A percentile compares a stretch with the other conserved stretches of the same genome.
Evolutionary conservation across 768 basidiomycete species (phyloP).

Genomic region (Xerocomus potaroensis): DNA sequence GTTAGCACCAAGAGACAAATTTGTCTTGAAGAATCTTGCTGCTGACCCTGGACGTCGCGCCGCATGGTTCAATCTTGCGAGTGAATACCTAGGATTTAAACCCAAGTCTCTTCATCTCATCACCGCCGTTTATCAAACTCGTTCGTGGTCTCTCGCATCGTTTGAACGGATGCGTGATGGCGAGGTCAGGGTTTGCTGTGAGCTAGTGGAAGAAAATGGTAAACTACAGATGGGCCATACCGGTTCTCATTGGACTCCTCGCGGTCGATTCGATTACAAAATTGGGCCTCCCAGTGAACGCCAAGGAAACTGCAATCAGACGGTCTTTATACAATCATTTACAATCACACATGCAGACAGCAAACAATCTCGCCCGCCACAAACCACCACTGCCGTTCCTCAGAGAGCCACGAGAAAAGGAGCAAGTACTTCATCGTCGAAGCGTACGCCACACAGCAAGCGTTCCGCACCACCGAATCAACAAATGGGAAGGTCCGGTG

Average conservation of each 20-base stretch:
- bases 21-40: not conserved
- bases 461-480: too few species aligned
- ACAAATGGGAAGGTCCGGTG: too few species aligned
- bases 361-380: too few species aligned
- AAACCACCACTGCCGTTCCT: too few species aligned
- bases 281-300: not conserved
- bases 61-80: not conserved
- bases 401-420: too few species aligned
- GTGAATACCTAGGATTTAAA: not conserved
- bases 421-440: too few species aligned
- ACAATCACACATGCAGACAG: not conserved
- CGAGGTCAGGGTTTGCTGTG: not conserved
- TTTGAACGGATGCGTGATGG: not conserved
- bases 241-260: not conserved
- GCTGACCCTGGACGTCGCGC: not conserved
- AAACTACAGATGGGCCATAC: not conserved
- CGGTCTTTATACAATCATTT: constrained; percentile 1
- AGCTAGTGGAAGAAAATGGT: not conserved
- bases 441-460: too few species aligned
- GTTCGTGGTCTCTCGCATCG: constrained; percentile 1
- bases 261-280: not conserved
- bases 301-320: not conserved
- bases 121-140: not conserved
- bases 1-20: not conserved
- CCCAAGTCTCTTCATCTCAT: not conserved